Evolutionary conservation across 208 protist genomes (phyloP), one percentile per base, ranked within the genome.

Genomic region (Novymonas esmeraldas): DNA sequence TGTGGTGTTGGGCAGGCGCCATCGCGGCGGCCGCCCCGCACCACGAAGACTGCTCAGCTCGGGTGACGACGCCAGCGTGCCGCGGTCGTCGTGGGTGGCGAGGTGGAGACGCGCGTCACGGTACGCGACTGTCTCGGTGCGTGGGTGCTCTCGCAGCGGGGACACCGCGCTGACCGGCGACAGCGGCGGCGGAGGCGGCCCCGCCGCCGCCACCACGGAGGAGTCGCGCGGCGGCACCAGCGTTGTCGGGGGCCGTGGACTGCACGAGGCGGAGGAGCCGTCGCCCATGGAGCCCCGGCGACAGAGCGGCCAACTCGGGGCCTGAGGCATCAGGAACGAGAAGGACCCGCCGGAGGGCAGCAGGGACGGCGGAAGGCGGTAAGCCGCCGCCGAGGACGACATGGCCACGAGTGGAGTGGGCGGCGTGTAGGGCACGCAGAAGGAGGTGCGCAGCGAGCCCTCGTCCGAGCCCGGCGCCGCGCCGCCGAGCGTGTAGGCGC

Each of bases 301-400:
- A 22, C 33, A 5, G 31, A 3, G 31, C 9, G 26, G 48, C 45
- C 14, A 16, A 16, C 29, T 31, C 56, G 28, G 36, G 1, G n/a
- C 16, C n/a, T 11, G 46, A 10, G 6, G 33, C 28, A 36, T 29
- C 26, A 6, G 10, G 5, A 26, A 34, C 6, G 18, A 18, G 31
- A n/a, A 14, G 2, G 57, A 36, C 3, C n/a, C 24, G 18, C 16
- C 10, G 31, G 7, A 26, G 0, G 46, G 33, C 29, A 56, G 54
- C n/a, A 68, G 38, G 20, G 52, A 67, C 45, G 51, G 58, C n/a
- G 62, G 62, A 18, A 29, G 31, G 7, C 28, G 7, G 52, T 69
- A 68, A n/a, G n/a, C n/a, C 18, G 48, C 24, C 36, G 39, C 38
- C 22, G 55, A 44, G 42, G 39, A n/a, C 13, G 39, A 31, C 14